phyloP scores from a whole-genome alignment of 768 basidiomycete species.

The Phylloporus arenicola region DNA sequence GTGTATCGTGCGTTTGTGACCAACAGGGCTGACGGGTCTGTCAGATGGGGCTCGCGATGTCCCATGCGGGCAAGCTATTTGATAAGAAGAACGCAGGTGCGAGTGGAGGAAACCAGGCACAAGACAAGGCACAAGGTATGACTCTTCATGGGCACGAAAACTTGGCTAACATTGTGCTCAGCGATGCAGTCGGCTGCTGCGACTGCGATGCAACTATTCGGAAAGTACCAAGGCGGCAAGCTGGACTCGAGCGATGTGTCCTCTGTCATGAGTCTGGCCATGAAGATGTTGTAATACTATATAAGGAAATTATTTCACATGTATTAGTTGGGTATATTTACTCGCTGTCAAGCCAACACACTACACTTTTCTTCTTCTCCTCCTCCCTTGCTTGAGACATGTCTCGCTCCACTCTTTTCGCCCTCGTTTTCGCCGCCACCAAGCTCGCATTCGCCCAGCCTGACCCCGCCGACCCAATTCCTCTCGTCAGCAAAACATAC shows the following conservation, averaged over 20 bases:
- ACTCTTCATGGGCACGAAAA: background rate
- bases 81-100: conserved; percentile 28
- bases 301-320: background rate
- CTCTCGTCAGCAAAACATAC: conserved; percentile 43
- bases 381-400: conserved; percentile 30
- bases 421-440: conserved; percentile 30
- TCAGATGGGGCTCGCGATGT: conserved; percentile 29
- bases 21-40: background rate
- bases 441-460: conserved; percentile 26
- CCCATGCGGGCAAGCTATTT: conserved; percentile 29
- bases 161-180: background rate
- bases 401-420: conserved; percentile 47
- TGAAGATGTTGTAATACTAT: conserved; percentile 18
- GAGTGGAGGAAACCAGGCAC: conserved; percentile 5
- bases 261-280: conserved; percentile 21
- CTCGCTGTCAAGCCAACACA: no score
- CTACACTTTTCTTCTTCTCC: background rate
- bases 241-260: conserved; percentile 30
- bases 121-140: conserved; percentile 27
- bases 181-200: conserved; percentile 31
- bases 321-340: conserved; percentile 3
- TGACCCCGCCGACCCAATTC: conserved; percentile 42
- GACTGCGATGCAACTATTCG: conserved; percentile 26
- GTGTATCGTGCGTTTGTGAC: background rate
- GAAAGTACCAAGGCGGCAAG: conserved; percentile 23